Evolutionary conservation across 768 basidiomycete genomes (phyloP), one percentile per base, ranked within the genome.

Genomic region (Mycena alexandri): DNA sequence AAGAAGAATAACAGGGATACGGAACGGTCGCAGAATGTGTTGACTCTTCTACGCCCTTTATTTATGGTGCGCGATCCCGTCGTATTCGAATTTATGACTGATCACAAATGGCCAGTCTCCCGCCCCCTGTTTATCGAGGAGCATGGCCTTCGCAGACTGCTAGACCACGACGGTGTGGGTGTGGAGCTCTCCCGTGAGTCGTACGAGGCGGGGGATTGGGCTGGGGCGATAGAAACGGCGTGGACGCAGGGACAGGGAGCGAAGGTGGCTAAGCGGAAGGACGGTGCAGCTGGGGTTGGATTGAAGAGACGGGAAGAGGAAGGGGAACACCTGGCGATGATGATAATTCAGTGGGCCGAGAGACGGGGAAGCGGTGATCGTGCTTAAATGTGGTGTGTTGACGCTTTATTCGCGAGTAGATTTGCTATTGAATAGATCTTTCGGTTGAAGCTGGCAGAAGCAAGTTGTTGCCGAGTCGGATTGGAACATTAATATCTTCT

Each of bases 51-150:
- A 93, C 93, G 17, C 90, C 93, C 6, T 93, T 94, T 65, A 87
- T 94, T 36, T 94, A 90, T 73, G 90, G 90, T 91, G 41, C 34
- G 85, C 75, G 21, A 3, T 17, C 25, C 24, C 3, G 62, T n/a
- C 55, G 19, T 60, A 36, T 46, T 29, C 24, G 4, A 29, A 9
- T 41, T n/a, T n/a, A 50, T 13, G 6, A 11, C 14, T 44, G 17
- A 22, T 73, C 38, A 38, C 14, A 10, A 36, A 38, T 38, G 29
- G 29, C 29, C 14, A 91, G 91, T 94, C 14, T 89, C 93, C 2
- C 84, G 93, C 2, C 93, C 93, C 0, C 80, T 93, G 42, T 94
- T 94, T 71, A 87, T 93, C 46, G 93, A 94, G 73, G 93, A 94
- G 74, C 89, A 91, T 71, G 93, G 93, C 4, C 80, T 94, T 36